Evolutionary conservation across 768 basidiomycete genomes (phyloP), one percentile per base, ranked within the genome.

Genomic region (Rhodotorula taiwanensis): DNA sequence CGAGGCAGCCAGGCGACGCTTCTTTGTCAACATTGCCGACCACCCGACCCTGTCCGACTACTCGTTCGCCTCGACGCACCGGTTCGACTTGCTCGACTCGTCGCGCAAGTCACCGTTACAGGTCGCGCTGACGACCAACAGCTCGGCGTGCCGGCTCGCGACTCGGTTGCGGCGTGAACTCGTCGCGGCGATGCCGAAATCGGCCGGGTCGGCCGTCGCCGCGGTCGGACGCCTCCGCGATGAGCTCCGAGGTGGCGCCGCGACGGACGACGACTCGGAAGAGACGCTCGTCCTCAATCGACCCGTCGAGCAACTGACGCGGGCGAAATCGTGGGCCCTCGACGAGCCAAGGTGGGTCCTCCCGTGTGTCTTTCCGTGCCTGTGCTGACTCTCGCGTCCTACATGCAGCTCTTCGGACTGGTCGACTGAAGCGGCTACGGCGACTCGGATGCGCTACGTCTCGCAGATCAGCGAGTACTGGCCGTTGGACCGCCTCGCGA

Each of bases 381-480:
- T 10, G 14, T 4, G 13, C 30, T 21, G 21, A 2, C 15, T 21
- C 21, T 30, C 43, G 23, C 23, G 7, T 15, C 9, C 47, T 14
- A 13, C 25, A 27, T 55, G 15, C 11, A 45, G 28, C 20, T 30
- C 6, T 21, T 57, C 36, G 28, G 5, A 20, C 28, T 70, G 65
- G 65, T 62, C 58, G 10, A 47, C 43, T 0, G 44, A 54, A 41
- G 59, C 52, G 6, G 68, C 64, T 2, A 58, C 56, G 42, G 49
- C 52, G 21, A 80, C 91, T 36, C 80, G 87, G 21, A 88, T 95
- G 83, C 84, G 86, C 75, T 97, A 91, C 89, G 86, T 95, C 5
- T 85, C 90, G 0, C 94, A 97, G 74, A 83, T 98, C 70, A 93
- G 62, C 79, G 93, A 97, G 74, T 97, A 95, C 75, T 97, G 91